These are phyloP conservation scores for Chaetomidium leptoderma DNA, from an alignment of 495 filamentous ascomycete species.

Conservation along the genomic window DNA sequence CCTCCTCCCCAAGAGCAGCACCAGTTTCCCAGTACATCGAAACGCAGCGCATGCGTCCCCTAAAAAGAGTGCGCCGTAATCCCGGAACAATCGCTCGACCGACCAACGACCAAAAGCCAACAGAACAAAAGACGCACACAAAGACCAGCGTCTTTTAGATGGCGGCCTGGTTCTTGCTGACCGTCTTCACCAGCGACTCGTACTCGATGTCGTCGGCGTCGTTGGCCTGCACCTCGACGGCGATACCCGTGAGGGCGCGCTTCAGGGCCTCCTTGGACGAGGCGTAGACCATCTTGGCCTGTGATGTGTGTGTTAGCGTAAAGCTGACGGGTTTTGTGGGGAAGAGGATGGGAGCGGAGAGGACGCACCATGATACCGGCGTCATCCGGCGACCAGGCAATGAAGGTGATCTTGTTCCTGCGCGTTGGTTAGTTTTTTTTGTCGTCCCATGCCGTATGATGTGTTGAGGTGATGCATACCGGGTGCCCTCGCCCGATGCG, in stretches of 20 bases:
- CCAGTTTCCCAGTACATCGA: neutral
- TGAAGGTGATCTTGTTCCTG: slow-evolving; percentile 95
- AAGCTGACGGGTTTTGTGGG: no score
- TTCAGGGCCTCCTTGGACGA: slow-evolving; percentile 91
- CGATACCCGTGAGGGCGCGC: slow-evolving; percentile 75
- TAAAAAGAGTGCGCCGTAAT: slow-evolving; percentile 4
- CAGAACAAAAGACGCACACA: neutral
- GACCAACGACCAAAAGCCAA: slow-evolving; percentile 8
- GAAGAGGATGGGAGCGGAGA: neutral
- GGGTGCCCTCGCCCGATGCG: slow-evolving; percentile 71
- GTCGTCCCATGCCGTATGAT: neutral
- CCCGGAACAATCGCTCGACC: slow-evolving; percentile 8
- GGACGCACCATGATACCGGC: slow-evolving; percentile 71
- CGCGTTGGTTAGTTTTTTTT: slow-evolving; percentile 20
- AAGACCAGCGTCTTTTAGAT: slow-evolving; percentile 18
- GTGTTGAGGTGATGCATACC: slow-evolving; percentile 47
- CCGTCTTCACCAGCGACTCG: slow-evolving; percentile 68
- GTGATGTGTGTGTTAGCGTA: neutral
- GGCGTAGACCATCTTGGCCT: slow-evolving; percentile 95
- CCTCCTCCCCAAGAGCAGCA: neutral
- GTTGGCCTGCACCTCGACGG: slow-evolving; percentile 86
- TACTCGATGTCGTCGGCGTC: slow-evolving; percentile 85
- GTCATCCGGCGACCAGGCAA: slow-evolving; percentile 86
- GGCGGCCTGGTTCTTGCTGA: slow-evolving; percentile 66
- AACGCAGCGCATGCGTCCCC: neutral